A percentile compares a stretch with the other conserved stretches of the same genome.
Conservation (phyloP, 805 yeast species). For the Starmerella stigmatis region DNA sequence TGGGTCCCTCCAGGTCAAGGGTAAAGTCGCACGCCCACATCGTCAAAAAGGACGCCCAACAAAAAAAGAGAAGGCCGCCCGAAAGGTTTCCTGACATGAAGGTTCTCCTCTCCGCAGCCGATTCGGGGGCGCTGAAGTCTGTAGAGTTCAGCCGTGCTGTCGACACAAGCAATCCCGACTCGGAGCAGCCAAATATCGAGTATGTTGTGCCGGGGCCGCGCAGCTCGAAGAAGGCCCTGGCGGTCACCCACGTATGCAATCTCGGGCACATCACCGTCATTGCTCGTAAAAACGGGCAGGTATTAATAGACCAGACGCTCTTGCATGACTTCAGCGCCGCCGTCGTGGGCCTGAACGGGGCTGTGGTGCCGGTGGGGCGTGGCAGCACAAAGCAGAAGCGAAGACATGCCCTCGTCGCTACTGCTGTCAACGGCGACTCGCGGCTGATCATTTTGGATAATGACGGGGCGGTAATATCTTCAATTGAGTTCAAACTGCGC, state of each 20-base stretch:
- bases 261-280: conserved; percentile 17
- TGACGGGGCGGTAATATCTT: conserved; percentile 24
- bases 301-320: conserved; percentile 2
- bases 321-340: not conserved
- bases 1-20: not conserved
- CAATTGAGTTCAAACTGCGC: conserved; percentile 5
- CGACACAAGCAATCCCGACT: conserved; percentile 65
- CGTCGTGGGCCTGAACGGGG: conserved; percentile 2
- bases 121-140: conserved; percentile 45
- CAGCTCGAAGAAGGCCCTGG: conserved; percentile 5
- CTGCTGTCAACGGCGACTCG: not conserved
- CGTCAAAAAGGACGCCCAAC: no score
- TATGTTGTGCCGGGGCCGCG: conserved; percentile 29
- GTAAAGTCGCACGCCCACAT: no score
- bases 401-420: not conserved
- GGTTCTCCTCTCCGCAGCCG: conserved; percentile 42
- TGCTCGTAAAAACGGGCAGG: conserved; percentile 26
- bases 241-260: conserved; percentile 15
- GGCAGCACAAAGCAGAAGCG: not conserved
- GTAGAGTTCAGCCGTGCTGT: conserved; percentile 56
- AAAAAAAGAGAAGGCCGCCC: no score
- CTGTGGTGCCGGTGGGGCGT: not conserved
- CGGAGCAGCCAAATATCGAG: conserved; percentile 51
- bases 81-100: conserved; percentile 34
- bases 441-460: conserved; percentile 27